phyloP scores from a whole-genome alignment of 2,329 filamentous ascomycete species.

The Aureobasidium sp. region DNA sequence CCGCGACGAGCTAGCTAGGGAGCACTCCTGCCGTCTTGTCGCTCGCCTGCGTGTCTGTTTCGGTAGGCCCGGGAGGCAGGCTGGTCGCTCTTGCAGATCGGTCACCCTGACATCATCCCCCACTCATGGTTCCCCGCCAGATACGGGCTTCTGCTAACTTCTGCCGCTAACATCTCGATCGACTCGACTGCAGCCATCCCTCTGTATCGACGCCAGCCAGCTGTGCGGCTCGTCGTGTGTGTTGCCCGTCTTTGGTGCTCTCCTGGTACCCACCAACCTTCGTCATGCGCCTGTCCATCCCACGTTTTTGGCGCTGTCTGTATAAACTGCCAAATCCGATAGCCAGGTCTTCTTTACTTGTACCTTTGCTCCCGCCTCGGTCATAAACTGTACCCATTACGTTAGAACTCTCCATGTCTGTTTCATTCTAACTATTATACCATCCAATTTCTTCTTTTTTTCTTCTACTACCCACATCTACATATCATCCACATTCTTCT shows the following conservation, averaged over 20 bases:
- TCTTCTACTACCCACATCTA: neutral
- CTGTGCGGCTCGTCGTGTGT: constrained; percentile 13
- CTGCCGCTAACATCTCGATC: constrained; percentile 12
- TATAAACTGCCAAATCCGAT: constrained; percentile 13
- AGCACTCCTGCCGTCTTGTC: neutral
- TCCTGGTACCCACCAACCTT: constrained; percentile 11
- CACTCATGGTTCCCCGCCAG: constrained; percentile 8
- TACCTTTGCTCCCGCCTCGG: constrained; percentile 5
- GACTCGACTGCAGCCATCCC: constrained; percentile 4
- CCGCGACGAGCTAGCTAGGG: constrained; percentile 11
- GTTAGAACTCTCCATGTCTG: constrained; percentile 5
- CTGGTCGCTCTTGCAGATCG: constrained; percentile 1
- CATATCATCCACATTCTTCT: neutral
- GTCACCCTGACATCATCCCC: constrained; percentile 12
- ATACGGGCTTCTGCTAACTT: neutral
- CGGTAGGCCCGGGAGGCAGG: constrained; percentile 5
- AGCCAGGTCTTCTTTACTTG: constrained; percentile 14
- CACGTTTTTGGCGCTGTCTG: constrained; percentile 11
- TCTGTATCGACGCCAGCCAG: constrained; percentile 10
- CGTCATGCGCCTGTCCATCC: constrained; percentile 15
- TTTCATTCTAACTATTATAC: constrained; percentile 5
- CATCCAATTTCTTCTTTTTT: constrained; percentile 8
- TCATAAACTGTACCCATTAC: constrained; percentile 7
- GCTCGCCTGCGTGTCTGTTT: neutral
- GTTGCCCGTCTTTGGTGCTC: constrained; percentile 5